Conservation (phyloP, 495 filamentous ascomycete genomes). For the Emericellopsis terricola region DNA sequence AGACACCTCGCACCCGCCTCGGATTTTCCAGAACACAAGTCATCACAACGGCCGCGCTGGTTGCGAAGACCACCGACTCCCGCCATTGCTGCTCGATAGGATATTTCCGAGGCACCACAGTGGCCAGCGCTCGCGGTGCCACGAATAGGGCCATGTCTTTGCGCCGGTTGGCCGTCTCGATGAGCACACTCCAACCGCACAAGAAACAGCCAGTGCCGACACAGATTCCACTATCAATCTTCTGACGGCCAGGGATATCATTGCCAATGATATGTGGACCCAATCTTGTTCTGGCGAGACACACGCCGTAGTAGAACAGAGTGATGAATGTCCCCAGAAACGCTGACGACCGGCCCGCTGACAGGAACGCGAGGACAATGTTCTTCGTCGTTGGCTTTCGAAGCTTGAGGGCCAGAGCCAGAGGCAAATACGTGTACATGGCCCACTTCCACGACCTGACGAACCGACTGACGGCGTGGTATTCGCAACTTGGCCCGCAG, state of each 20-base stretch:
- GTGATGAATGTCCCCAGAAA: conserved; percentile 72
- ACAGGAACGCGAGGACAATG: conserved; percentile 30
- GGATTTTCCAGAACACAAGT: conserved; percentile 50
- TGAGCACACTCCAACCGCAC: conserved; percentile 72
- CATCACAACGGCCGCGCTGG: conserved; percentile 59
- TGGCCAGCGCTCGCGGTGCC: conserved; percentile 63
- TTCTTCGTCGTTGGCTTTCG: conserved; percentile 27
- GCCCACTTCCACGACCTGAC: conserved; percentile 53
- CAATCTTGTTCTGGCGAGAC: conserved; percentile 61
- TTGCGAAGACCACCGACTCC: conserved; percentile 55
- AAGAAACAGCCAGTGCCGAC: conserved; percentile 57
- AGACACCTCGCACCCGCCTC: conserved; percentile 50
- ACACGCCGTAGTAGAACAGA: conserved; percentile 80
- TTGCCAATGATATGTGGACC: conserved; percentile 49
- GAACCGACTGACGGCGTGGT: conserved; percentile 57
- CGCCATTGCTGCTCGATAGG: conserved; percentile 48
- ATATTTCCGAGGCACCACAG: conserved; percentile 60
- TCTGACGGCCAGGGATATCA: conserved; percentile 20
- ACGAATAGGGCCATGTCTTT: conserved; percentile 78
- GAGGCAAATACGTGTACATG: conserved; percentile 62
- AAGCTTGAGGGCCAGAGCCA: conserved; percentile 51
- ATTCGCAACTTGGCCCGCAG: conserved; percentile 57
- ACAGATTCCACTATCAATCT: conserved; percentile 45
- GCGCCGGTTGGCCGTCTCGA: conserved; percentile 49
- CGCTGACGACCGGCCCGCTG: conserved; percentile 53